A percentile compares a stretch with the other conserved stretches of the same genome.
These are phyloP conservation scores for Metarhizium humberi DNA, from an alignment of 2,329 filamentous ascomycete species.

Conservation along the genomic window DNA sequence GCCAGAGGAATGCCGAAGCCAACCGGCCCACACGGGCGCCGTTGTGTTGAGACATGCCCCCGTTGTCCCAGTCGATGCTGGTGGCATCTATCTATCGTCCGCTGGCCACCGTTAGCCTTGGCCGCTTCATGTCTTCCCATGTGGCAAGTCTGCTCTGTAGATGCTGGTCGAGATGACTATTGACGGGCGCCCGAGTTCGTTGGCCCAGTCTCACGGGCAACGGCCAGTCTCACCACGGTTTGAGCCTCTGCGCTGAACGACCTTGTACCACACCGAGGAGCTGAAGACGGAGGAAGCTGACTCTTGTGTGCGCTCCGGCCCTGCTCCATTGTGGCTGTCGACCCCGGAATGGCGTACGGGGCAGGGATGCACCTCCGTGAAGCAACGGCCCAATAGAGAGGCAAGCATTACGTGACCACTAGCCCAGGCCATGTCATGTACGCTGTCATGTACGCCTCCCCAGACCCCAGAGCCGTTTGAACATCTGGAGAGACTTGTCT, in stretches of 20 bases:
- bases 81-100: neutral
- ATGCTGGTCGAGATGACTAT: too few relatives aligned
- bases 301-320: neutral
- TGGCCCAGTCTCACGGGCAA: too few relatives aligned
- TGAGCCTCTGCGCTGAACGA: too few relatives aligned
- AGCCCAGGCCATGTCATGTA: neutral
- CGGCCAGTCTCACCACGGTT: too few relatives aligned
- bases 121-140: too few relatives aligned
- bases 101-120: too few relatives aligned
- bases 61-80: neutral
- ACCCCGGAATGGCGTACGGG: neutral
- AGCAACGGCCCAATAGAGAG: constrained; percentile 7
- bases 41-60: neutral
- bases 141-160: too few relatives aligned
- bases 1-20: constrained; percentile 6
- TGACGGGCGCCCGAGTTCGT: too few relatives aligned
- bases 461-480: neutral
- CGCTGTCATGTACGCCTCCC: neutral
- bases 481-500: neutral
- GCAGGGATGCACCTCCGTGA: constrained; percentile 1
- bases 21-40: neutral
- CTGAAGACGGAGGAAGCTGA: neutral
- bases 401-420: constrained; percentile 5
- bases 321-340: constrained; percentile 4
- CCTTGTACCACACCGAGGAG: too few relatives aligned